phyloP scores from a whole-genome alignment of 495 filamentous ascomycete genomes.

The Aspergillus incahuasiensis region DNA sequence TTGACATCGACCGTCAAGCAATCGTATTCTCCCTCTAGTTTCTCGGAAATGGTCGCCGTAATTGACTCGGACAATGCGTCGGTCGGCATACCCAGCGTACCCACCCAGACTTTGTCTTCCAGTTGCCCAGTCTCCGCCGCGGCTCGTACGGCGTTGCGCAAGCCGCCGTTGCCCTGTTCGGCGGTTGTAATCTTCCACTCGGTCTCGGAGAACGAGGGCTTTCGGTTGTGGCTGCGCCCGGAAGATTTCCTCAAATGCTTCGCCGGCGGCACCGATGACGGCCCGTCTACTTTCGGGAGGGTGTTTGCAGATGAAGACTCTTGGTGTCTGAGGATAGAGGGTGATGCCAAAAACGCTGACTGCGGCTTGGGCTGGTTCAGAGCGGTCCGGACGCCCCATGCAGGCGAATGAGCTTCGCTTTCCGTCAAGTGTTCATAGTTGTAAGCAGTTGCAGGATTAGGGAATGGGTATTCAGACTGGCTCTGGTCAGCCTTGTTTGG shows the following conservation, averaged over 20 bases:
- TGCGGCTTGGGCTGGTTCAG: conserved; percentile 73
- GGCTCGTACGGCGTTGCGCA: conserved; percentile 80
- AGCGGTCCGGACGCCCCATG: conserved; percentile 61
- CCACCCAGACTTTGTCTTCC: conserved; percentile 76
- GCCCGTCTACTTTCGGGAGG: conserved; percentile 20
- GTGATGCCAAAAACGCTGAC: conserved; percentile 61
- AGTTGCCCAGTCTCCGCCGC: conserved; percentile 59
- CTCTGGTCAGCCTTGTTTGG: conserved; percentile 31
- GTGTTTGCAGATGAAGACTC: conserved; percentile 39
- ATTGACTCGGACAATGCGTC: conserved; percentile 67
- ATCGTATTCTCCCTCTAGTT: conserved; percentile 71
- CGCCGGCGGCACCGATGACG: conserved; percentile 12
- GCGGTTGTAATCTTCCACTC: conserved; percentile 80
- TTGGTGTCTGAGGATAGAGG: conserved; percentile 64
- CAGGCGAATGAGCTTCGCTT: conserved; percentile 42
- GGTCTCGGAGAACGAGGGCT: conserved; percentile 56
- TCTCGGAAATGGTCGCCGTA: conserved; percentile 73
- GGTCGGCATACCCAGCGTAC: conserved; percentile 86
- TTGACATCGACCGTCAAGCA: conserved; percentile 77
- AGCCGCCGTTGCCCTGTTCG: conserved; percentile 84
- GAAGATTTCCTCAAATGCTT: conserved; percentile 3
- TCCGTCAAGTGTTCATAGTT: conserved; percentile 28
- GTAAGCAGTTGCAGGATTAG: conserved; percentile 7
- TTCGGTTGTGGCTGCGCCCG: conserved; percentile 35
- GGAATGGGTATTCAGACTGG: conserved; percentile 33